A percentile compares a stretch with the other conserved stretches of the same genome.
Evolutionary conservation across 352 stramenopile species (phyloP).

Genomic region (Thraustochytrium sp.): DNA sequence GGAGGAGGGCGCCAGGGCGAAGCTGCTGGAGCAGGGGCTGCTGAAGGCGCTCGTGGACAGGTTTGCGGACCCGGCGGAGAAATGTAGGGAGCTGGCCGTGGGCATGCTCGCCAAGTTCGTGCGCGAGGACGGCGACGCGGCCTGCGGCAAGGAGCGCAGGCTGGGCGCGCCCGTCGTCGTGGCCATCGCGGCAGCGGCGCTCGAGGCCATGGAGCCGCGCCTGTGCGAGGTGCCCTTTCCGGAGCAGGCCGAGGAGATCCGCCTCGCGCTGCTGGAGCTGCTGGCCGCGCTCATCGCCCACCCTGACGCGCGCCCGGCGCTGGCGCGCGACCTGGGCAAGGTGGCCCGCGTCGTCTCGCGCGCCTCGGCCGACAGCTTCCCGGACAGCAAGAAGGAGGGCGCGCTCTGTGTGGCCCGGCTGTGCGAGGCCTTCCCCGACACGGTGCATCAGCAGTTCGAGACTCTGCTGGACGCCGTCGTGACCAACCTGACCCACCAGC

Average conservation of each 20-base stretch:
- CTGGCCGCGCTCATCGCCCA: not conserved
- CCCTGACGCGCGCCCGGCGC: not conserved
- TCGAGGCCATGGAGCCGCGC: not conserved
- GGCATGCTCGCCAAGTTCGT: not conserved
- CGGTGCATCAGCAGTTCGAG: not conserved
- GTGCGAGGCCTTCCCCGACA: not conserved
- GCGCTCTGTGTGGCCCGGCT: not conserved
- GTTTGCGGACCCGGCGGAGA: conserved; percentile 8
- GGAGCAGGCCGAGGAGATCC: conserved; percentile 25
- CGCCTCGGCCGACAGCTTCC: not conserved
- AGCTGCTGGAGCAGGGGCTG: not conserved
- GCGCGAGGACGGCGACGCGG: not conserved
- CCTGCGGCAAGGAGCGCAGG: not conserved
- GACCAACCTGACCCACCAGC: conserved; percentile 8
- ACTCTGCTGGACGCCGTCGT: not conserved
- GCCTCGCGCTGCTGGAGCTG: not conserved
- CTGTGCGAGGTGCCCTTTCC: conserved; percentile 12
- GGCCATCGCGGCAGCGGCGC: not conserved
- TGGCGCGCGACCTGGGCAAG: not conserved
- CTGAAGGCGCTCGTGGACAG: not conserved
- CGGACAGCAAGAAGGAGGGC: conserved; percentile 16
- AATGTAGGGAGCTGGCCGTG: not conserved
- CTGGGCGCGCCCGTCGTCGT: not conserved
- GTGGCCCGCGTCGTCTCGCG: not conserved
- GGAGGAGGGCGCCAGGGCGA: not conserved